Conservation (phyloP, 192 early-diverging fungal species). For the Coemansia sp. region DNA sequence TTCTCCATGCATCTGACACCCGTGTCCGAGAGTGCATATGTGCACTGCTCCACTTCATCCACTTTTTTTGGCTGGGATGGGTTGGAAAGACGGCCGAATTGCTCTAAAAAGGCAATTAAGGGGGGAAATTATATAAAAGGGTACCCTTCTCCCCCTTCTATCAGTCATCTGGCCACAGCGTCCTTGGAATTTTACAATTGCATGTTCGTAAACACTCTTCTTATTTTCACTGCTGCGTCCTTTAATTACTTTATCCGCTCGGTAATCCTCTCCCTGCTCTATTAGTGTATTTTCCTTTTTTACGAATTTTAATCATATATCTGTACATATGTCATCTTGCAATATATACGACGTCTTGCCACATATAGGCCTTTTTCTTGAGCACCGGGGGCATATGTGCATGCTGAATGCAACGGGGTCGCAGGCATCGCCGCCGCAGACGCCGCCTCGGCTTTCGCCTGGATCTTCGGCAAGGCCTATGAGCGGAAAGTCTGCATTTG, state of each 20-base stretch:
- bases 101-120: not conserved
- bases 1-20: not conserved
- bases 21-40: not conserved
- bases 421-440: not conserved
- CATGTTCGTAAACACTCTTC: not conserved
- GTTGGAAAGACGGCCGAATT: no score
- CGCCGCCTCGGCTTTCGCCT: not conserved
- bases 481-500: not conserved
- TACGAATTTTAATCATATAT: no score
- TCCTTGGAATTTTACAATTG: not conserved
- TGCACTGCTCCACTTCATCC: not conserved
- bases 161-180: not conserved
- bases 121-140: not conserved
- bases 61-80: no score
- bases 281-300: not conserved
- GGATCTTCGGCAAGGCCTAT: not conserved
- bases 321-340: not conserved
- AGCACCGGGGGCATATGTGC: not conserved
- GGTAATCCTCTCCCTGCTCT: not conserved
- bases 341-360: conserved; percentile 23
- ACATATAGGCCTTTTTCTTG: conserved; percentile 16
- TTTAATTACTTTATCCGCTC: not conserved
- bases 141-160: not conserved
- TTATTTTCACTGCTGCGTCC: not conserved
- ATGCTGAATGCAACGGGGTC: not conserved